Conservation (phyloP, 176 grass and related monocot genomes). For the Cocos nucifera region DNA sequence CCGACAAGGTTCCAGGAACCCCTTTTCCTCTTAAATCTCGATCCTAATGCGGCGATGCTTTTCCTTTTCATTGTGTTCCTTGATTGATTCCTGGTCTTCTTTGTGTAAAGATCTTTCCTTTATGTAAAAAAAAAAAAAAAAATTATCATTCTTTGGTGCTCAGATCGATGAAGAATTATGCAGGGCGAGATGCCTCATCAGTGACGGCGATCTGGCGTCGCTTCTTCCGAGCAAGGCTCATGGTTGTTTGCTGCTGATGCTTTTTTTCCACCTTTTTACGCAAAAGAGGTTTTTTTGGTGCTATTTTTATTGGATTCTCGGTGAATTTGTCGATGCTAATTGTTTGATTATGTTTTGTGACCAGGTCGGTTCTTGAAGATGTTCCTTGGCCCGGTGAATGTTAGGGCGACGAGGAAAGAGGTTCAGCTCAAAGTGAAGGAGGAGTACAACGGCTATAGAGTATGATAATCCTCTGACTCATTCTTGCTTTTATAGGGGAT, state of each 20-base stretch:
- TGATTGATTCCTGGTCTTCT: no score
- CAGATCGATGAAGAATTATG: conserved; percentile 89
- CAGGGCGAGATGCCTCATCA: conserved; percentile 58
- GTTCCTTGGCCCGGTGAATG: conserved; percentile 85
- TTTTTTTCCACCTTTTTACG: conserved; percentile 10
- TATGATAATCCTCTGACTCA: conserved; percentile 27
- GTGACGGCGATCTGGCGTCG: conserved; percentile 55
- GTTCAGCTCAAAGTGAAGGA: conserved; percentile 98
- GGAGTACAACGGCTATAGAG: conserved; percentile 95
- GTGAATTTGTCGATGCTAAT: conserved; percentile 1
- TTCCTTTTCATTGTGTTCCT: background rate
- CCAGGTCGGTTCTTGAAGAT: conserved; percentile 70
- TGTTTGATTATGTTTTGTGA: no score
- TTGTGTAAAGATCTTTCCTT: no score
- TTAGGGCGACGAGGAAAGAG: conserved; percentile 70
- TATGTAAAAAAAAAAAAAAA: no score
- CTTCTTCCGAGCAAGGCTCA: conserved; percentile 63
- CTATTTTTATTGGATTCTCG: conserved; percentile 11
- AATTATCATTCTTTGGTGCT: background rate
- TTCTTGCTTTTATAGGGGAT: background rate
- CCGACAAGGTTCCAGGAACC: conserved; percentile 43
- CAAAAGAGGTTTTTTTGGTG: background rate
- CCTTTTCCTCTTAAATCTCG: background rate
- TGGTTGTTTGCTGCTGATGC: conserved; percentile 28
- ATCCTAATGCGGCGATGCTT: background rate